Evolutionary conservation across 805 yeast genomes (phyloP).

Genomic region (Yarrowia sp.): DNA sequence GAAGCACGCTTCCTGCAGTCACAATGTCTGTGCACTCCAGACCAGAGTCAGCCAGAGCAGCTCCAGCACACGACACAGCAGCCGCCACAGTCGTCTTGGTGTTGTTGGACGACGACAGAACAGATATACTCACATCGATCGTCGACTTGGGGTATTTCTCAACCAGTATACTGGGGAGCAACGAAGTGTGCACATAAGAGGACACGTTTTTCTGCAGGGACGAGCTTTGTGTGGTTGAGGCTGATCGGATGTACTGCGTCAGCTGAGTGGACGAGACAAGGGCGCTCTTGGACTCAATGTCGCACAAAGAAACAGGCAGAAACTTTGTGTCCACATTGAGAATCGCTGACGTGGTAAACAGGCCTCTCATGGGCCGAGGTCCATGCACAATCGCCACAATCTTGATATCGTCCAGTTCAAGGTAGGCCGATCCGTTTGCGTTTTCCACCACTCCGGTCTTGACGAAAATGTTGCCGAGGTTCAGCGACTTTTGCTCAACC

Average conservation of each 20-base stretch:
- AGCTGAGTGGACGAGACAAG: conserved; percentile 38
- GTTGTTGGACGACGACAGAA: conserved; percentile 59
- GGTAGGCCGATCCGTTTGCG: conserved; percentile 82
- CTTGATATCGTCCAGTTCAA: conserved; percentile 68
- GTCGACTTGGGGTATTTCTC: conserved; percentile 89
- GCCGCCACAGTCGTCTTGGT: conserved; percentile 53
- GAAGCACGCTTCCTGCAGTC: conserved; percentile 52
- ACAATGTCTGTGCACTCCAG: conserved; percentile 81
- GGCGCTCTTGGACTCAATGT: conserved; percentile 44
- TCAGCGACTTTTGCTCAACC: conserved; percentile 39
- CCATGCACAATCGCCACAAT: conserved; percentile 81
- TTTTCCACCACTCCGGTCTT: conserved; percentile 71
- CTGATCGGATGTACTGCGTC: conserved; percentile 41
- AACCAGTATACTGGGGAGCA: conserved; percentile 62
- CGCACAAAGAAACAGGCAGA: conserved; percentile 58
- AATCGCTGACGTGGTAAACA: conserved; percentile 70
- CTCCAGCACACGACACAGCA: conserved; percentile 66
- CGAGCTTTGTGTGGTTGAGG: conserved; percentile 47
- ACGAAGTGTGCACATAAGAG: conserved; percentile 60
- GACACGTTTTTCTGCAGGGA: conserved; percentile 54
- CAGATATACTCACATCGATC: conserved; percentile 75
- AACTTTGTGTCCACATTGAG: conserved; percentile 67
- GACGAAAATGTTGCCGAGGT: conserved; percentile 57
- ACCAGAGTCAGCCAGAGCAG: conserved; percentile 85
- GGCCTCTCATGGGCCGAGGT: conserved; percentile 83